Conservation (phyloP, 2,329 filamentous ascomycete species). For the Monilinia aucupariae region DNA sequence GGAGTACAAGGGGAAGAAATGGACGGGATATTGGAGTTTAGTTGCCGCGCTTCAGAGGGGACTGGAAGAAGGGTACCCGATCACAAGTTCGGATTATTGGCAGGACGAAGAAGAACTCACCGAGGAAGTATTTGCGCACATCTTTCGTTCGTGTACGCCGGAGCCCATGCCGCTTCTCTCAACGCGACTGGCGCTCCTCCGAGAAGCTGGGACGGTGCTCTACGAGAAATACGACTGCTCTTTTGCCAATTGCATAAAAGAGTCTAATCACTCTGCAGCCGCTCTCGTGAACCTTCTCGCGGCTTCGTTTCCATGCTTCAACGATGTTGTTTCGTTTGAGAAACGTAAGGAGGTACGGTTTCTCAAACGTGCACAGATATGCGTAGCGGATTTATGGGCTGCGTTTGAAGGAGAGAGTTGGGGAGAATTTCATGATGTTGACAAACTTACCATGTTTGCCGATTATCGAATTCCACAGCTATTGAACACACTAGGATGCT, state of each 20-base stretch:
- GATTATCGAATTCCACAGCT: slow-evolving; percentile 97
- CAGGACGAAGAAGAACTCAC: slow-evolving; percentile 69
- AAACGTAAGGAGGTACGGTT: slow-evolving; percentile 68
- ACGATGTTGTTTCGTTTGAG: slow-evolving; percentile 73
- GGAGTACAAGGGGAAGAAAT: slow-evolving; percentile 71
- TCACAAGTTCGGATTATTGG: slow-evolving; percentile 88
- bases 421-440: slow-evolving; percentile 82
- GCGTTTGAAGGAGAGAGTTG: slow-evolving; percentile 79
- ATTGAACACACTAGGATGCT: slow-evolving; percentile 72
- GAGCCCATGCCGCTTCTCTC: slow-evolving; percentile 82
- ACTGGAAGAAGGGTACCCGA: slow-evolving; percentile 78
- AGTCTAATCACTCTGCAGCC: slow-evolving; percentile 74
- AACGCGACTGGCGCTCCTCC: slow-evolving; percentile 70
- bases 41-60: slow-evolving; percentile 83
- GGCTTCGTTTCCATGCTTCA: slow-evolving; percentile 76
- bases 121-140: slow-evolving; percentile 63
- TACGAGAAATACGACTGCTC: slow-evolving; percentile 74
- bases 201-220: slow-evolving; percentile 76
- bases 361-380: slow-evolving; percentile 90
- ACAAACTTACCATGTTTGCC: slow-evolving; percentile 97
- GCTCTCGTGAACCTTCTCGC: slow-evolving; percentile 81
- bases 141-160: slow-evolving; percentile 81
- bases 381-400: slow-evolving; percentile 94
- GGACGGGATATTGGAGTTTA: slow-evolving; percentile 95
- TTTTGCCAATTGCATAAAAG: slow-evolving; percentile 66